Conservation (phyloP, 2,329 filamentous ascomycete species). For the Elsinoe ampelina region DNA sequence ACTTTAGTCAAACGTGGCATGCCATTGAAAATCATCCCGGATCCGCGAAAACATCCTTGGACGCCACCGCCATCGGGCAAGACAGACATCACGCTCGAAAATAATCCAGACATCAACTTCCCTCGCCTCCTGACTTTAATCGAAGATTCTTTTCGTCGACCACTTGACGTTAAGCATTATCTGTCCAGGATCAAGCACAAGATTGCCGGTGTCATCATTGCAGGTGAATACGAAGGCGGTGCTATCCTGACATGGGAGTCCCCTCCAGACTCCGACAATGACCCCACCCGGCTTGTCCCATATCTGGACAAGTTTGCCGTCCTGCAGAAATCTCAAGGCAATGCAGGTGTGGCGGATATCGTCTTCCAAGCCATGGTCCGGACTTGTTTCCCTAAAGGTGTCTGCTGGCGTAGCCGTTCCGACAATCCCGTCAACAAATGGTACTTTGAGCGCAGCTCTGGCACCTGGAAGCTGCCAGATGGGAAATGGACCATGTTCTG, state of each 20-base stretch:
- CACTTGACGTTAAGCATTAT: conserved; percentile 76
- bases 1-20: conserved; percentile 84
- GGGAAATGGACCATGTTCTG: conserved; percentile 98
- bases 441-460: conserved; percentile 89
- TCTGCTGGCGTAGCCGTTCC: conserved; percentile 84
- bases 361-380: conserved; percentile 94
- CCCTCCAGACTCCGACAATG: conserved; percentile 40
- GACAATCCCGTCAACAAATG: conserved; percentile 97
- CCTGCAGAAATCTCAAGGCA: conserved; percentile 75
- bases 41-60: conserved; percentile 60
- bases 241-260: conserved; percentile 92
- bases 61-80: conserved; percentile 49
- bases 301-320: conserved; percentile 98
- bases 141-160: conserved; percentile 82
- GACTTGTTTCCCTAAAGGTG: conserved; percentile 75
- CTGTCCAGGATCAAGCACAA: conserved; percentile 68
- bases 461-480: conserved; percentile 71
- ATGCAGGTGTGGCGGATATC: conserved; percentile 77
- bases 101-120: conserved; percentile 71
- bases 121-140: conserved; percentile 76
- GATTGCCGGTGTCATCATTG: conserved; percentile 85
- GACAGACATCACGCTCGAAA: conserved; percentile 57
- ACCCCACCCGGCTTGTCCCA: conserved; percentile 61
- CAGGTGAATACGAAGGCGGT: conserved; percentile 91
- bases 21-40: conserved; percentile 73